These are phyloP conservation scores for Verticillium isaacii DNA, from an alignment of 2,329 filamentous ascomycete genomes.

Conservation along the genomic window DNA sequence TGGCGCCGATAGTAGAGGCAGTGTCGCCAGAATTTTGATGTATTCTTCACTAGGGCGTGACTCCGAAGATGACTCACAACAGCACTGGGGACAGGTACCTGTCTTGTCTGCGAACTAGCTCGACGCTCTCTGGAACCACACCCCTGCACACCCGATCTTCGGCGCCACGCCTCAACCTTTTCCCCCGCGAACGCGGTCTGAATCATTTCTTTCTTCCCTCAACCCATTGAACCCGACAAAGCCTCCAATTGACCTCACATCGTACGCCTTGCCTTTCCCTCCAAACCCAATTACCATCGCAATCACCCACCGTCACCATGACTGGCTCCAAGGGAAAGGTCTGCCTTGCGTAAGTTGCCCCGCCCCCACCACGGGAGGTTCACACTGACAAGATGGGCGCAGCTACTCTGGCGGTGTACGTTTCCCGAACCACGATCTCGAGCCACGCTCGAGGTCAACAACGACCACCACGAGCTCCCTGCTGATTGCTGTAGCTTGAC, in stretches of 20 bases:
- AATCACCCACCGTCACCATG: slow-evolving; percentile 3
- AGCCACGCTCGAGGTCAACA: neutral
- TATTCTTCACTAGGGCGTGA: neutral
- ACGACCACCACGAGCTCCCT: neutral
- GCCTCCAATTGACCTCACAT: neutral
- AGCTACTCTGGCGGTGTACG: slow-evolving; percentile 8
- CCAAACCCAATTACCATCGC: neutral
- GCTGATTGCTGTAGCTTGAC: slow-evolving; percentile 3
- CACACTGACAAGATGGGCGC: neutral
- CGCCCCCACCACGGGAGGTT: neutral
- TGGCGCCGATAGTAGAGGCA: neutral
- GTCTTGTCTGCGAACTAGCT: neutral
- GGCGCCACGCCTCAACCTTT: neutral
- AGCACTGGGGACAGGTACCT: neutral
- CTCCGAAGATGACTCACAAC: neutral
- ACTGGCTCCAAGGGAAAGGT: slow-evolving; percentile 6
- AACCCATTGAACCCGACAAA: neutral
- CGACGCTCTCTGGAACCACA: neutral
- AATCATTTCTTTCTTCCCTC: neutral
- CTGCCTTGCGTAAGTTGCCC: slow-evolving; percentile 6
- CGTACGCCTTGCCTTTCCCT: neutral
- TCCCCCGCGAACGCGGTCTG: neutral
- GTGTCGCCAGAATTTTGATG: neutral
- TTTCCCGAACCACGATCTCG: neutral
- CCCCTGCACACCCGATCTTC: neutral